Conservation (phyloP, 2,329 filamentous ascomycete genomes). For the Pyrenophora tritici-repentis region DNA sequence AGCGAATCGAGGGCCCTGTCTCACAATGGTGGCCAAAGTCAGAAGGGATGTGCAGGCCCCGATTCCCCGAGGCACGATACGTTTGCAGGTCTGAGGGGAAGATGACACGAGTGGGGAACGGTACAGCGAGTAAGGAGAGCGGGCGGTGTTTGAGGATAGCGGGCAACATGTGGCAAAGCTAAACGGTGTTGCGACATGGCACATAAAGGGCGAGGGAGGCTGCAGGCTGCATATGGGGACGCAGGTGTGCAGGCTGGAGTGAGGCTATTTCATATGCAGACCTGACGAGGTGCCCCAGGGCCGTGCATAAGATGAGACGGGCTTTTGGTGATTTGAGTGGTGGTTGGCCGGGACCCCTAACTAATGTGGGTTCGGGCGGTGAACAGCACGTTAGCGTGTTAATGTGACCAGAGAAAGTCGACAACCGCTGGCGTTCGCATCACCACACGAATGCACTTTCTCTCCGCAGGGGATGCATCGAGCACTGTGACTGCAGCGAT, state of each 20-base stretch:
- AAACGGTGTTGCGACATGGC: slow-evolving; percentile 11
- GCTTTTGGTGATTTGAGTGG: slow-evolving; percentile 18
- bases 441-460: slow-evolving; percentile 9
- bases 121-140: slow-evolving; percentile 10
- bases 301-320: slow-evolving; percentile 24
- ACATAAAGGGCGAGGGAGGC: slow-evolving; percentile 1
- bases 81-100: slow-evolving; percentile 10
- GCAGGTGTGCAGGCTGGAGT: slow-evolving; percentile 3
- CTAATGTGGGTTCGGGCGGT: slow-evolving; percentile 26
- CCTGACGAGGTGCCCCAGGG: slow-evolving; percentile 12
- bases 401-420: slow-evolving; percentile 28
- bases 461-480: slow-evolving; percentile 29
- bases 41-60: slow-evolving; percentile 7
- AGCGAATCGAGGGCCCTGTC: neutral
- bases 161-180: slow-evolving; percentile 8
- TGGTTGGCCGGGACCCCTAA: slow-evolving; percentile 23
- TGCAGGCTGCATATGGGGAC: slow-evolving; percentile 4
- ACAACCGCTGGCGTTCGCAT: slow-evolving; percentile 15
- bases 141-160: slow-evolving; percentile 7
- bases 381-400: slow-evolving; percentile 24
- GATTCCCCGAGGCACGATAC: slow-evolving; percentile 12
- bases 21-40: neutral
- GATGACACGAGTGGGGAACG: slow-evolving; percentile 8
- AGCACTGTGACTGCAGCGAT: slow-evolving; percentile 37
- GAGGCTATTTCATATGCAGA: slow-evolving; percentile 14